phyloP scores from a whole-genome alignment of 2,329 filamentous ascomycete species.

The Xylaria polymorpha region DNA sequence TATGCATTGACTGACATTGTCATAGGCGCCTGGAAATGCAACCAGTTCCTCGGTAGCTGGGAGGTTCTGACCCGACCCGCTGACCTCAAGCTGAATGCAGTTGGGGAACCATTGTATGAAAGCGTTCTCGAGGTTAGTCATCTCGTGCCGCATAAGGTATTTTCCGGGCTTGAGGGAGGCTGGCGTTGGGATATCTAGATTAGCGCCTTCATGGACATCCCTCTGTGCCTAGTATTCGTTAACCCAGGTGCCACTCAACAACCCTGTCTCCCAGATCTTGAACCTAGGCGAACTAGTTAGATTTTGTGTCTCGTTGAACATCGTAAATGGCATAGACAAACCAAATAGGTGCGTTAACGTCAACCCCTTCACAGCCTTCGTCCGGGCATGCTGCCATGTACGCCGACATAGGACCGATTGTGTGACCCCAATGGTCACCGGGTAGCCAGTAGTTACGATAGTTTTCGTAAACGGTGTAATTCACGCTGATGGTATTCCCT shows the following conservation, averaged over 20 bases:
- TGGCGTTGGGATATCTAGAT: constrained; percentile 5
- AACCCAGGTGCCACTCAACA: not conserved
- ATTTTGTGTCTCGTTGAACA: not conserved
- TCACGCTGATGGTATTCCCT: not conserved
- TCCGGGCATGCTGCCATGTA: constrained; percentile 6
- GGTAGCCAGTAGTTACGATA: constrained; percentile 8
- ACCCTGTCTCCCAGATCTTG: constrained; percentile 3
- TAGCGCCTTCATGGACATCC: not conserved
- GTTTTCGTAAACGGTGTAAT: not conserved
- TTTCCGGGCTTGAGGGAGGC: constrained; percentile 8
- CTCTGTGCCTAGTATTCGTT: constrained; percentile 8
- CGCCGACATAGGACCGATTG: not conserved
- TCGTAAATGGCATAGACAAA: not conserved
- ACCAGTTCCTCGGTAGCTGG: not conserved
- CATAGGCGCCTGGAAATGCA: not conserved
- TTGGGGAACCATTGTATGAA: not conserved
- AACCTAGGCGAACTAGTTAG: constrained; percentile 1
- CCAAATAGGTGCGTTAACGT: constrained; percentile 8
- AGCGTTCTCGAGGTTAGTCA: not conserved
- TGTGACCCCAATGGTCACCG: not conserved
- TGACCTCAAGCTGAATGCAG: constrained; percentile 4
- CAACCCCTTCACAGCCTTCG: not conserved
- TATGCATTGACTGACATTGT: not conserved
- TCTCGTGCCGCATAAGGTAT: constrained; percentile 5
- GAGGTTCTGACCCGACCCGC: not conserved